Evolutionary conservation across 2,329 filamentous ascomycete genomes (phyloP).

Genomic region (Cercospora sp.): DNA sequence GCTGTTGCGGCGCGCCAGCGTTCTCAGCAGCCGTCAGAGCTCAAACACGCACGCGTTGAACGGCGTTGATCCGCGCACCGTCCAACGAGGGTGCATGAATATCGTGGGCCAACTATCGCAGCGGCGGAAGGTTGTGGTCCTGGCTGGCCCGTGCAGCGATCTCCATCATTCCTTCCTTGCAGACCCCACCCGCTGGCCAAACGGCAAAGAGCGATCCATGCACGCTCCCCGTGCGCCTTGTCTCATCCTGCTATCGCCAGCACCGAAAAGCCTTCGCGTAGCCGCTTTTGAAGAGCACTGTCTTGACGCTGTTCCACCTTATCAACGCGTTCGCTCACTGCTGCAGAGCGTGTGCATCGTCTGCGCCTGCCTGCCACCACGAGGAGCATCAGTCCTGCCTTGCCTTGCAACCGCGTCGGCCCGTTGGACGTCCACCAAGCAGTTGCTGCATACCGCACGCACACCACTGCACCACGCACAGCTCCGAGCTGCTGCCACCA

Average conservation of each 20-base stretch:
- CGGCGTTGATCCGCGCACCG: background rate
- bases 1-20: background rate
- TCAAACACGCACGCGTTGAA: constrained; percentile 10
- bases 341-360: constrained; percentile 1
- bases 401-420: constrained; percentile 12
- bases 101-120: constrained; percentile 4
- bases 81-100: constrained; percentile 2
- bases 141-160: constrained; percentile 1
- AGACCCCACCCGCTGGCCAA: constrained; percentile 1
- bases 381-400: background rate
- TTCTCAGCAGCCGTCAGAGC: background rate
- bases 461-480: background rate
- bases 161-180: constrained; percentile 9
- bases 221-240: constrained; percentile 8
- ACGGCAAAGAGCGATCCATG: constrained; percentile 6
- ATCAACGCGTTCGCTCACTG: background rate
- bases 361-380: background rate
- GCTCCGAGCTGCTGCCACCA: background rate
- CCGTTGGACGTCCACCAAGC: background rate
- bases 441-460: background rate
- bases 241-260: constrained; percentile 6
- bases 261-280: constrained; percentile 12
- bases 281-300: constrained; percentile 4
- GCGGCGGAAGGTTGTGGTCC: background rate
- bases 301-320: background rate